Conservation (phyloP, 148 eudicot genomes). For the Camellia japonica region DNA sequence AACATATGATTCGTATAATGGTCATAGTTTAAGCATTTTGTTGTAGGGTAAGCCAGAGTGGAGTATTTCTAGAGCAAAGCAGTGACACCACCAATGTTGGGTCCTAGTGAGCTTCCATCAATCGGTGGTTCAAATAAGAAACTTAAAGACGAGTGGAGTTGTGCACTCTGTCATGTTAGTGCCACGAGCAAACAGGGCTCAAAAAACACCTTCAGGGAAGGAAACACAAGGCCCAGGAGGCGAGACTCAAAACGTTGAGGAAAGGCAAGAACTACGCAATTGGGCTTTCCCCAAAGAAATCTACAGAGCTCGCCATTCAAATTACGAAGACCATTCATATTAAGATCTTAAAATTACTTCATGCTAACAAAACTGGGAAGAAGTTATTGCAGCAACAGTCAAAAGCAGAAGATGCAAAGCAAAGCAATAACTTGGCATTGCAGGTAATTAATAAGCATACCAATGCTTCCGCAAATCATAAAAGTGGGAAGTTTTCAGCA, state of each 20-base stretch:
- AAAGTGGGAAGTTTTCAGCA: not conserved
- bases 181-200: constrained; percentile 47
- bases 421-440: not conserved
- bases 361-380: not conserved
- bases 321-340: not conserved
- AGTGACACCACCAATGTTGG: constrained; percentile 20
- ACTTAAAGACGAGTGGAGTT: constrained; percentile 51
- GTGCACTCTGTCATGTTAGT: constrained; percentile 53
- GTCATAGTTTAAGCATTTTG: constrained; percentile 8
- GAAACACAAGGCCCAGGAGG: constrained; percentile 53
- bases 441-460: not conserved
- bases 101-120: constrained; percentile 19
- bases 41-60: constrained; percentile 55
- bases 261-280: constrained; percentile 32
- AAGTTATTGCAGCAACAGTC: not conserved
- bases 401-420: not conserved
- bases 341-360: not conserved
- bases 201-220: constrained; percentile 50
- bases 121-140: constrained; percentile 28
- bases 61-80: constrained; percentile 36
- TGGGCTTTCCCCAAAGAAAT: constrained; percentile 32
- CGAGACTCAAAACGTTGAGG: constrained; percentile 23
- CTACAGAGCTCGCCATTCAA: constrained; percentile 11
- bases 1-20: no score
- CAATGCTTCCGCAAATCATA: not conserved